phyloP scores from a whole-genome alignment of 225 moss, liverwort and hornwort genomes.

The Ulota crispa region DNA sequence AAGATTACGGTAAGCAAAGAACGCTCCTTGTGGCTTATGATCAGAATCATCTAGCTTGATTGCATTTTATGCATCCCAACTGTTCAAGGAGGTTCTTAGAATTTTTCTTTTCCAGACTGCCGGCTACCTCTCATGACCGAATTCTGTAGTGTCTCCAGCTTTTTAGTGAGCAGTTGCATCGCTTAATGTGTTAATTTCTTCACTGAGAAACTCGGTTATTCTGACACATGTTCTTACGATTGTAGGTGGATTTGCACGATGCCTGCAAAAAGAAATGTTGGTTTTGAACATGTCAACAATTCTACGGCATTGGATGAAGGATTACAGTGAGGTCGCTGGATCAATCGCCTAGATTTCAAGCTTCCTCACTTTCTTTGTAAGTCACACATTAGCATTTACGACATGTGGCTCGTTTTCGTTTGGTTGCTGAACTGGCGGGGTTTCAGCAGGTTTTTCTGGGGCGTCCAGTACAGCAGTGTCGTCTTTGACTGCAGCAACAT shows the following conservation, averaged over 20 bases:
- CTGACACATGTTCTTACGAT: background rate
- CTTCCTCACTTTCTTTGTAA: background rate
- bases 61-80: background rate
- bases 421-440: background rate
- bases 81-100: background rate
- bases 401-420: constrained; percentile 14
- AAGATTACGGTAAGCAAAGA: constrained; percentile 25
- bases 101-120: background rate
- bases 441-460: background rate
- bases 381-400: background rate
- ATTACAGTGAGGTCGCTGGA: constrained; percentile 1
- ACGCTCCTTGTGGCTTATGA: background rate
- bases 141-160: background rate
- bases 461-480: background rate
- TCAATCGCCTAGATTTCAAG: background rate
- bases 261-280: background rate
- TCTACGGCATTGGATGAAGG: background rate
- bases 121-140: background rate
- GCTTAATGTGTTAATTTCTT: background rate
- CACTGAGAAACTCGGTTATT: constrained; percentile 5
- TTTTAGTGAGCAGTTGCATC: background rate
- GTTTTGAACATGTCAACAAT: background rate
- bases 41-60: constrained; percentile 4
- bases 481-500: constrained; percentile 23
- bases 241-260: constrained; percentile 7